These are phyloP conservation scores for Fusarium xyrophilum DNA, from an alignment of 2,329 filamentous ascomycete species.

Conservation along the genomic window DNA sequence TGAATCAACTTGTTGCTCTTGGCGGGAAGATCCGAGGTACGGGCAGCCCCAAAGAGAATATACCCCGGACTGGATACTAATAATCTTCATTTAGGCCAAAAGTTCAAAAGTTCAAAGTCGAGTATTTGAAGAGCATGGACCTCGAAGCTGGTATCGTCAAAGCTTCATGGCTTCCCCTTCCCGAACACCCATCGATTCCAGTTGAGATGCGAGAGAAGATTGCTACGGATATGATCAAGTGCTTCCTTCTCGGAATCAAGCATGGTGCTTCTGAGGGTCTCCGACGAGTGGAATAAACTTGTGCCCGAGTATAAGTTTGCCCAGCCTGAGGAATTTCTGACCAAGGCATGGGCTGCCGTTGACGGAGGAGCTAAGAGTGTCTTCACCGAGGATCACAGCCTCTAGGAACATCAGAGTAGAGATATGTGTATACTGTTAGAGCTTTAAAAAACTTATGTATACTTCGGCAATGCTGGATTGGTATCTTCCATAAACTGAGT, in stretches of 20 bases:
- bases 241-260: conserved; percentile 14
- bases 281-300: conserved; percentile 53
- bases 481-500: neutral
- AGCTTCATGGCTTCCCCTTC: conserved; percentile 36
- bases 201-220: conserved; percentile 25
- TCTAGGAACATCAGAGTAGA: neutral
- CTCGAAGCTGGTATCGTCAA: conserved; percentile 32
- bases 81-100: no score
- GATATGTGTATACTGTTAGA: neutral
- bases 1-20: conserved; percentile 49
- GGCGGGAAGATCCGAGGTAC: conserved; percentile 47
- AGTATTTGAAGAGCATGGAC: conserved; percentile 27
- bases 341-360: conserved; percentile 38
- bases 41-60: accelerated
- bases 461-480: no score
- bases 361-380: conserved; percentile 15
- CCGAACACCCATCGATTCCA: conserved; percentile 29
- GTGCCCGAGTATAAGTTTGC: conserved; percentile 54
- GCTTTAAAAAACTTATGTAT: neutral
- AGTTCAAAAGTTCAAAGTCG: conserved; percentile 35
- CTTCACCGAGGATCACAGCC: neutral
- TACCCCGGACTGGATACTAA: neutral
- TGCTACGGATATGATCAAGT: neutral
- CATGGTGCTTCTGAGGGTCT: conserved; percentile 44
- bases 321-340: conserved; percentile 51